Conservation (phyloP, 1,284 basidiomycete genomes). For the Moesziomyces sp. region DNA sequence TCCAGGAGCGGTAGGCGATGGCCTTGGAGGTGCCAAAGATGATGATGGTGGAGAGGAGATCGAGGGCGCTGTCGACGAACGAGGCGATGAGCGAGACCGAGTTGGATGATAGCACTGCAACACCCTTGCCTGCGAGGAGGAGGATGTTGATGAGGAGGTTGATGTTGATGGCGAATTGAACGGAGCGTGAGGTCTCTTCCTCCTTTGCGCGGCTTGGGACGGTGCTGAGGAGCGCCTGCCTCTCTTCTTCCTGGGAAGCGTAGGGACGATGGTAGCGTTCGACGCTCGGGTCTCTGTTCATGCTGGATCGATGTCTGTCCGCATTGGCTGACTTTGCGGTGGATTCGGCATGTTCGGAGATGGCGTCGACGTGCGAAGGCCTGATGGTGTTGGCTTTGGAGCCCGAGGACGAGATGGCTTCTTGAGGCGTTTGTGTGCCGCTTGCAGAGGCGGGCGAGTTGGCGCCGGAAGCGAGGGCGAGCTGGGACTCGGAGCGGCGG, state of each 20-base stretch:
- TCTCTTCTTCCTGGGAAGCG: slow-evolving; percentile 53
- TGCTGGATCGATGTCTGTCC: slow-evolving; percentile 15
- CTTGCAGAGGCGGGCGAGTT: slow-evolving; percentile 16
- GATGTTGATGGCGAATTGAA: slow-evolving; percentile 65
- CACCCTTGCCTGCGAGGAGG: slow-evolving; percentile 71
- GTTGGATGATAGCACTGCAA: slow-evolving; percentile 72
- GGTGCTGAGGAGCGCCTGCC: slow-evolving; percentile 57
- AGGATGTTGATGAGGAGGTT: slow-evolving; percentile 69
- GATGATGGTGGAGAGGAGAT: slow-evolving; percentile 71
- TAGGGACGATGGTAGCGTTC: slow-evolving; percentile 32
- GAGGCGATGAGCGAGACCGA: slow-evolving; percentile 73
- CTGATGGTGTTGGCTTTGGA: slow-evolving; percentile 32
- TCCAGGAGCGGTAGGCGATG: slow-evolving; percentile 59
- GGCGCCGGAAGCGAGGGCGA: slow-evolving; percentile 29
- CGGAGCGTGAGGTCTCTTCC: slow-evolving; percentile 53
- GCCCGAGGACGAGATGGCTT: slow-evolving; percentile 16
- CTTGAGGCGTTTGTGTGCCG: slow-evolving; percentile 25
- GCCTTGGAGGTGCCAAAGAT: slow-evolving; percentile 65
- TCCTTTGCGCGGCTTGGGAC: slow-evolving; percentile 62
- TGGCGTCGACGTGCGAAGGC: slow-evolving; percentile 31
- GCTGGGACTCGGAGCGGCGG: slow-evolving; percentile 41
- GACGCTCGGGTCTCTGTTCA: slow-evolving; percentile 27
- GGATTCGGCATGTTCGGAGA: slow-evolving; percentile 19
- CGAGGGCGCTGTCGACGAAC: slow-evolving; percentile 72
- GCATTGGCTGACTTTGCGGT: not conserved